Percentiles rank a stretch among this genome's conserved stretches.
Evolutionary conservation across 108 stramenopile genomes (phyloP).

Genomic region (Skeletonema grethae): DNA sequence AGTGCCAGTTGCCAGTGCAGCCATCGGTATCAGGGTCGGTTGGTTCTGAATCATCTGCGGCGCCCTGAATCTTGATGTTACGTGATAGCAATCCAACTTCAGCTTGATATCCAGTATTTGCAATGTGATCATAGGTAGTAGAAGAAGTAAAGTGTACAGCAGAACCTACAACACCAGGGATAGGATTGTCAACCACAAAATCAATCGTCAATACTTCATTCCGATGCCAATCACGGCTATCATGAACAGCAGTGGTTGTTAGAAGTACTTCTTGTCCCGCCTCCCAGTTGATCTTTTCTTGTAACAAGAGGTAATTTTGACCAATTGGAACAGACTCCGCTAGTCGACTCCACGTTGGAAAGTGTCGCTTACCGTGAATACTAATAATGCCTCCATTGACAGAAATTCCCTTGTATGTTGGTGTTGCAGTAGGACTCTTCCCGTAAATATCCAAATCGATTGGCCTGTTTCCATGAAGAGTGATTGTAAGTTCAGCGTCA

Average conservation of each 20-base stretch:
- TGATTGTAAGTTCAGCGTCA: constrained; percentile 33
- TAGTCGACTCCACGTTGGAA: constrained; percentile 51
- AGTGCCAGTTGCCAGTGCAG: constrained; percentile 20
- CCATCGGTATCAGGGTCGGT: constrained; percentile 39
- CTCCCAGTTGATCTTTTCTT: constrained; percentile 54
- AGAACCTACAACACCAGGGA: constrained; percentile 20
- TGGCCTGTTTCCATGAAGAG: constrained; percentile 44
- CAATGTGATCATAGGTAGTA: constrained; percentile 38
- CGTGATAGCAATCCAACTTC: constrained; percentile 59
- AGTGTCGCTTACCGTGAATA: constrained; percentile 46
- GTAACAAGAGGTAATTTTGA: constrained; percentile 29
- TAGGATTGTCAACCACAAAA: constrained; percentile 12
- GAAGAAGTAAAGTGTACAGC: constrained; percentile 28
- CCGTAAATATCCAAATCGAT: constrained; percentile 7
- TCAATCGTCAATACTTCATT: constrained; percentile 44
- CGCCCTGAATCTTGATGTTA: constrained; percentile 54
- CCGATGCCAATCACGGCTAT: constrained; percentile 32
- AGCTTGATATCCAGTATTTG: constrained; percentile 49
- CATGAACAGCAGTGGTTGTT: constrained; percentile 39
- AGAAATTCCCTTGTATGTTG: constrained; percentile 47
- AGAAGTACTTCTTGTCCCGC: constrained; percentile 47
- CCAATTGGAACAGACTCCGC: constrained; percentile 27
- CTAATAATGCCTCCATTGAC: constrained; percentile 32
- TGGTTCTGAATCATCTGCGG: constrained; percentile 38
- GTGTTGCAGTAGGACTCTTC: constrained; percentile 2